These are phyloP conservation scores for Pestalotiopsis sp. DNA, from an alignment of 2,329 filamentous ascomycete species.

Conservation along the genomic window DNA sequence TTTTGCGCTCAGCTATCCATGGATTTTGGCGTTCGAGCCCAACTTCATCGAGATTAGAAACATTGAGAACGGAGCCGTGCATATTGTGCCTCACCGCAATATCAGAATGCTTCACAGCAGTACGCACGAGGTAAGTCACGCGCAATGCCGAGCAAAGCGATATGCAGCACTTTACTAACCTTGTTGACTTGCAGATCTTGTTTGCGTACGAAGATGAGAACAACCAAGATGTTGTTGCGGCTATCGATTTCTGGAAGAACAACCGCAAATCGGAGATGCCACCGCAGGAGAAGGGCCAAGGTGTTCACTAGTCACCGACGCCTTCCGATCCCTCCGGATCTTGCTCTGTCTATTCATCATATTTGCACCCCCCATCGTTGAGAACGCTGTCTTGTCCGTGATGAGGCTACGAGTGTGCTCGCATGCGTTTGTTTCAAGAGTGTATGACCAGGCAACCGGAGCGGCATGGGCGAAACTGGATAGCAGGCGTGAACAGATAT, in stretches of 20 bases:
- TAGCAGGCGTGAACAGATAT: conserved; percentile 5
- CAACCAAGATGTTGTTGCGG: conserved; percentile 91
- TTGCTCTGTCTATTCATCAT: conserved; percentile 1
- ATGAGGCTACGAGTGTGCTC: not conserved
- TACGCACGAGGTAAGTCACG: conserved; percentile 80
- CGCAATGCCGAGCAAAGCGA: too few species aligned
- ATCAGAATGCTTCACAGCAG: conserved; percentile 97
- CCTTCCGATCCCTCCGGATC: not conserved
- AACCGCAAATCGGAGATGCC: conserved; percentile 42
- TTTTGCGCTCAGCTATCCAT: conserved; percentile 94
- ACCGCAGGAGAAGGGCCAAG: conserved; percentile 14
- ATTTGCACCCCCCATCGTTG: conserved; percentile 9
- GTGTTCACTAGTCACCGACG: conserved; percentile 11
- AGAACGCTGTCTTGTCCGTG: conserved; percentile 9
- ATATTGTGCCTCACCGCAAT: conserved; percentile 95
- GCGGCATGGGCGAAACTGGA: conserved; percentile 4
- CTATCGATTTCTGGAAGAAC: conserved; percentile 93
- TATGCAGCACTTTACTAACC: conserved; percentile 17
- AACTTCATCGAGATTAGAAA: conserved; percentile 97
- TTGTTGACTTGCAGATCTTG: conserved; percentile 67
- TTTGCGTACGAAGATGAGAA: conserved; percentile 97
- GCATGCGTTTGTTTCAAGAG: not conserved
- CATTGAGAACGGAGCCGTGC: conserved; percentile 91
- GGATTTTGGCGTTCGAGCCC: conserved; percentile 94
- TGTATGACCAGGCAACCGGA: conserved; percentile 4